Percentiles rank a stretch among this genome's conserved stretches.
Evolutionary conservation across 2,329 filamentous ascomycete genomes (phyloP).

Genomic region (Eutypa lata): DNA sequence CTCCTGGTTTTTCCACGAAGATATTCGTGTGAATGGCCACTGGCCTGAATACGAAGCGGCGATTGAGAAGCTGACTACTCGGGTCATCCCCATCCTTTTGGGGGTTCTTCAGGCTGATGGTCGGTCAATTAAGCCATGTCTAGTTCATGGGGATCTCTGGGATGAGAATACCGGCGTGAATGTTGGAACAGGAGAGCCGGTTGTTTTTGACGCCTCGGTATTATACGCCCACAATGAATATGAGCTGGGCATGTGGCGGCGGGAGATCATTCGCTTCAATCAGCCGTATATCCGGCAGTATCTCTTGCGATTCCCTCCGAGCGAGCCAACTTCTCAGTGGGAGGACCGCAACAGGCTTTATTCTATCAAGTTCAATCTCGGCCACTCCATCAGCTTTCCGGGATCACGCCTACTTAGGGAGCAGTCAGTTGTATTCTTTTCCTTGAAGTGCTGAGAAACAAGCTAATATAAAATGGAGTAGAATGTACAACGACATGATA

Average conservation of each 20-base stretch:
- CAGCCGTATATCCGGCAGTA: not conserved
- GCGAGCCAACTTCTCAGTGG: conserved; percentile 26
- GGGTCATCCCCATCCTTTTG: conserved; percentile 24
- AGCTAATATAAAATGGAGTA: not conserved
- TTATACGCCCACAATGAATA: conserved; percentile 23
- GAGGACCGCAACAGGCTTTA: conserved; percentile 29
- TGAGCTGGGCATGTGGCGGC: conserved; percentile 8
- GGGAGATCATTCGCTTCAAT: not conserved
- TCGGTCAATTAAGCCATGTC: conserved; percentile 15
- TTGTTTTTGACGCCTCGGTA: conserved; percentile 32
- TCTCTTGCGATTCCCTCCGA: conserved; percentile 9
- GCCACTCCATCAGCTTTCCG: not conserved
- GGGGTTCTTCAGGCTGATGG: conserved; percentile 19
- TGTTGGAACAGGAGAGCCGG: conserved; percentile 19
- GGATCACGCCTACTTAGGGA: not conserved
- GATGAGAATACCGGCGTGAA: conserved; percentile 33
- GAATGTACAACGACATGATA: not conserved
- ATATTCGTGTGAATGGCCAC: conserved; percentile 22
- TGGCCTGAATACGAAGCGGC: conserved; percentile 23
- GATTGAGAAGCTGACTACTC: conserved; percentile 12
- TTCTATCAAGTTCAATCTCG: not conserved
- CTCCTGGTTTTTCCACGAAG: conserved; percentile 17
- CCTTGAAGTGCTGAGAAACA: not conserved
- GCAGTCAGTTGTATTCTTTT: not conserved
- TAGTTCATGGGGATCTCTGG: conserved; percentile 37